phyloP scores from a whole-genome alignment of 2,329 filamentous ascomycete species.

The Neopestalotiopsis clavispora region DNA sequence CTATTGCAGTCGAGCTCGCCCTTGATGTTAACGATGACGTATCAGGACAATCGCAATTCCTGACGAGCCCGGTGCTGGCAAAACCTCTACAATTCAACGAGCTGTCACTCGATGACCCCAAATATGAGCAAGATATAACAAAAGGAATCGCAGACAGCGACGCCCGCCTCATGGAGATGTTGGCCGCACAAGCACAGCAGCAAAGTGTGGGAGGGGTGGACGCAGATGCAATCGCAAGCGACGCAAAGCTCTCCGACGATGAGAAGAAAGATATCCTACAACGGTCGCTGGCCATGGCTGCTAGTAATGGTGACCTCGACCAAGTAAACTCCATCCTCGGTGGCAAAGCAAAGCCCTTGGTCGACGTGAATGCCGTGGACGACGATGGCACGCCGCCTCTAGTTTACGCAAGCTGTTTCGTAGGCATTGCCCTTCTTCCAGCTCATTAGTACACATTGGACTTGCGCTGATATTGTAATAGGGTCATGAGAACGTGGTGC shows the following conservation, averaged over 20 bases:
- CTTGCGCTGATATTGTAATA: conserved; percentile 38
- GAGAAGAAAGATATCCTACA: conserved; percentile 86
- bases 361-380: conserved; percentile 87
- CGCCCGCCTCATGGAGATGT: conserved; percentile 89
- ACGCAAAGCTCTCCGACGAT: conserved; percentile 72
- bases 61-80: conserved; percentile 83
- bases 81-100: conserved; percentile 83
- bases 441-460: conserved; percentile 20
- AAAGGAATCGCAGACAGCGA: conserved; percentile 76
- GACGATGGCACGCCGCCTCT: conserved; percentile 95
- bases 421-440: conserved; percentile 47
- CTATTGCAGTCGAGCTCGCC: conserved; percentile 16
- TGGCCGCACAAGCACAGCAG: conserved; percentile 90
- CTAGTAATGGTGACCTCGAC: conserved; percentile 91
- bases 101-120: conserved; percentile 79
- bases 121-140: conserved; percentile 70
- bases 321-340: conserved; percentile 77
- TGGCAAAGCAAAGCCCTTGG: conserved; percentile 74
- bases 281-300: conserved; percentile 89
- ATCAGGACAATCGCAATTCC: conserved; percentile 91
- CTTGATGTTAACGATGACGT: conserved; percentile 11
- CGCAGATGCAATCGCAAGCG: conserved; percentile 78
- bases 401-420: conserved; percentile 98
- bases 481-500: conserved; percentile 90
- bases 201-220: conserved; percentile 75